phyloP scores from a whole-genome alignment of 73 alveolate species.

The Breviolum minutum region DNA sequence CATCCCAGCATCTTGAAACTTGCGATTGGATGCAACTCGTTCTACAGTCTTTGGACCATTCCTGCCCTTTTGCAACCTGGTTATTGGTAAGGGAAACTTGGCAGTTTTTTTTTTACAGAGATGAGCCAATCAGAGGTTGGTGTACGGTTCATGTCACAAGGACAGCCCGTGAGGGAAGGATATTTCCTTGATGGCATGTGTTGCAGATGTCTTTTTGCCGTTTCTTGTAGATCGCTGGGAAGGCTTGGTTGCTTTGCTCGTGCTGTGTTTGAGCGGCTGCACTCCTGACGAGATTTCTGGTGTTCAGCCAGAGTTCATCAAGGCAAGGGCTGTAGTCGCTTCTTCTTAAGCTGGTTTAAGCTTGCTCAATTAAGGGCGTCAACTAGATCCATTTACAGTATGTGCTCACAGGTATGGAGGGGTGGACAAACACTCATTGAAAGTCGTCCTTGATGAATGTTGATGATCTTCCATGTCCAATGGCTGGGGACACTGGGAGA shows the following conservation, averaged over 20 bases:
- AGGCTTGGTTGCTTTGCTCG: slow-evolving; percentile 81
- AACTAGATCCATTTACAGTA: no score
- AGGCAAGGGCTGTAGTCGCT: background rate
- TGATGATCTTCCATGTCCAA: no score
- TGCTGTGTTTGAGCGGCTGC: slow-evolving; percentile 89
- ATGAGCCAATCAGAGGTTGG: background rate
- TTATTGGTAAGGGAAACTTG: background rate
- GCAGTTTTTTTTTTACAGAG: background rate
- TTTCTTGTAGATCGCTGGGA: background rate
- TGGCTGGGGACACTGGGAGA: no score
- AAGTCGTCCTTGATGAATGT: no score
- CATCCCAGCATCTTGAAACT: background rate
- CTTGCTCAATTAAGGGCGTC: background rate
- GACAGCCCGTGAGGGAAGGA: no score
- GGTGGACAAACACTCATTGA: no score
- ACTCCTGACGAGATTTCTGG: slow-evolving; percentile 71
- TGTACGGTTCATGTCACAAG: background rate
- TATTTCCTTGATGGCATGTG: no score
- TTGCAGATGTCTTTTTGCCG: background rate
- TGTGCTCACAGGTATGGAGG: no score
- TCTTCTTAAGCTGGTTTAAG: background rate
- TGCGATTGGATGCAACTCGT: background rate
- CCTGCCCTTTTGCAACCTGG: background rate
- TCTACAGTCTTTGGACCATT: background rate
- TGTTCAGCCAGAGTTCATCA: slow-evolving; percentile 93